Conservation (phyloP, 208 protist species). For the Acanthamoeba lenticulata region DNA sequence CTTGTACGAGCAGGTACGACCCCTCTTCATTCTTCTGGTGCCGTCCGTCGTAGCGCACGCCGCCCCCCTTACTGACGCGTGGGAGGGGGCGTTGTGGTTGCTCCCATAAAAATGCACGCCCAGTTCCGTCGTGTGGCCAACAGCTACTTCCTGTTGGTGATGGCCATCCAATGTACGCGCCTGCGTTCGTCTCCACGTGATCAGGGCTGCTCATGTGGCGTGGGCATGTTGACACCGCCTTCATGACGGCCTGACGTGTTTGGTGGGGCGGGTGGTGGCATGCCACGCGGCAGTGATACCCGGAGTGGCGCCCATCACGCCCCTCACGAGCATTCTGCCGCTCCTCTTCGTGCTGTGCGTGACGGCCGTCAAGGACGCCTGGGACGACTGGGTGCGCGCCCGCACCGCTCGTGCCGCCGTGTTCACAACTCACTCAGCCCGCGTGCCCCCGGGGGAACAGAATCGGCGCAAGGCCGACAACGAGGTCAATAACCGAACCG, state of each 20-base stretch:
- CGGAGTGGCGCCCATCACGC: slow-evolving; percentile 91
- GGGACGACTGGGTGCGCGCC: slow-evolving; percentile 81
- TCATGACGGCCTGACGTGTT: too few relatives aligned
- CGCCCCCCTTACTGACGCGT: neutral
- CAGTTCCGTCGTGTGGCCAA: slow-evolving; percentile 96
- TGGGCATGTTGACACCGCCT: too few relatives aligned
- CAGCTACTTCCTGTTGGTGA: slow-evolving; percentile 95
- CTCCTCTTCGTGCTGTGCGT: slow-evolving; percentile 82
- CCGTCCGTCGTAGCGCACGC: slow-evolving; percentile 80
- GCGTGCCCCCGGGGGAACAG: neutral
- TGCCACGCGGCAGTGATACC: neutral
- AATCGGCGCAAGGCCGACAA: slow-evolving; percentile 28
- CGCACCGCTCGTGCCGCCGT: neutral
- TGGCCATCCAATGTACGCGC: slow-evolving; percentile 84
- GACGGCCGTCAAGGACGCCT: slow-evolving; percentile 83
- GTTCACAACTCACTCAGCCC: neutral
- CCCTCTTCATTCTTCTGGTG: neutral
- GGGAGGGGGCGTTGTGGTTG: too few relatives aligned
- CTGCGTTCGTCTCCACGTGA: slow-evolving; percentile 52
- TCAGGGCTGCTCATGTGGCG: neutral
- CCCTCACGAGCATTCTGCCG: slow-evolving; percentile 88
- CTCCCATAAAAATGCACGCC: slow-evolving; percentile 95
- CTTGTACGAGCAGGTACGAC: slow-evolving; percentile 30
- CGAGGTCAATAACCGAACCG: slow-evolving; percentile 9
- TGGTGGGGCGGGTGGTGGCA: too few relatives aligned